Evolutionary conservation across 495 filamentous ascomycete genomes (phyloP), one percentile per base, ranked within the genome.

Genomic region (Xylaria acuta): DNA sequence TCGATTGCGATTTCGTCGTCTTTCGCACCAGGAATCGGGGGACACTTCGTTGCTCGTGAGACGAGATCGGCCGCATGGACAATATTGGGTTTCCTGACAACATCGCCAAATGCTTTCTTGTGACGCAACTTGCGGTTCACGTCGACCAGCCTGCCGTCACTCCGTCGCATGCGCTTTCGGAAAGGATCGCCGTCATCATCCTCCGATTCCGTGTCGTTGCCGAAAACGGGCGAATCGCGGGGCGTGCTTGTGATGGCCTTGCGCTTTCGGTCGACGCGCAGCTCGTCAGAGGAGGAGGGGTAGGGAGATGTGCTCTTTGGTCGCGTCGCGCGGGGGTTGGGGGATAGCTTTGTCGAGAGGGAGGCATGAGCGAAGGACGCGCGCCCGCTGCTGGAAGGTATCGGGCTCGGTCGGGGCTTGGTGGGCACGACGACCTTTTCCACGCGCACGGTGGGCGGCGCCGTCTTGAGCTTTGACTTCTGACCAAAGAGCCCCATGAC

Each of bases 11-110:
- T 85, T 69, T 87, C 79, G 64, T 90, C 83, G 60, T 81, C 78
- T 30, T 83, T 77, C 30, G 87, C 74, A n/a, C 83, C 79, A 18
- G 82, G 77, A 18, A 86, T 83, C 5, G 83, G 81, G 38, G 86
- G 84, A 53, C 84, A 86, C 47, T 83, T 83, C 6, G 85, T 82
- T 73, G 72, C 78, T 58, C 78, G 86, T 82, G 80, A 82, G 27
- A 90, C 90, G 59, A 94, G 89, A 67, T 92, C 89, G 25, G 86
- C 86, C 0, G 91, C 91, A 77, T 95, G 92, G 47, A 93, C 88
- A 9, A 86, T 80, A 59, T 81, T 82, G 45, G 81, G 74, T 60
- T 84, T 84, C 36, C 86, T 88, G 27, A 88, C 83, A 8, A 86
- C 87, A 72, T 90, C 90, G n/a, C 77, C 73, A 74, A 82, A 84